phyloP scores from a whole-genome alignment of 2,329 filamentous ascomycete genomes.

The Fusarium coicis region DNA sequence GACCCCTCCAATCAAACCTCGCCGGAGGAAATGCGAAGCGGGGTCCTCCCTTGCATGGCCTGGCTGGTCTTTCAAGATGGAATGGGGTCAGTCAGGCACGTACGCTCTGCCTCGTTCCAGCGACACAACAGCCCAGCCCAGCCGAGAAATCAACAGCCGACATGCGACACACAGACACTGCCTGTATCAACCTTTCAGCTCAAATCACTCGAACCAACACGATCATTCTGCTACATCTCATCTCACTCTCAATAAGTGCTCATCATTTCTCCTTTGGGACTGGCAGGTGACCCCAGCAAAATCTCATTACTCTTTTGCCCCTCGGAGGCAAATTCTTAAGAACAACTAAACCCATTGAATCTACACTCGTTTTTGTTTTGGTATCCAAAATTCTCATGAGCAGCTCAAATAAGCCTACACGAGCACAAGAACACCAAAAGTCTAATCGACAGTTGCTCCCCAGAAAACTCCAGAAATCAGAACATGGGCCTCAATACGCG shows the following conservation, averaged over 20 bases:
- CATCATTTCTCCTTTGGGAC: background rate
- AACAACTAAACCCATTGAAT: background rate
- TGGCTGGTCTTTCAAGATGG: background rate
- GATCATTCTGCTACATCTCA: background rate
- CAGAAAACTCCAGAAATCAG: background rate
- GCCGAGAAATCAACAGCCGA: background rate
- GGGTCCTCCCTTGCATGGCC: background rate
- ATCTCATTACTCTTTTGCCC: background rate
- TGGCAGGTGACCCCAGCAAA: background rate
- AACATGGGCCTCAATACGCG: background rate
- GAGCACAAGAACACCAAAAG: slow-evolving; percentile 17
- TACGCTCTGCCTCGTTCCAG: background rate
- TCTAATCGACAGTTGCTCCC: slow-evolving; percentile 17
- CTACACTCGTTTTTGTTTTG: background rate
- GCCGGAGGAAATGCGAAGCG: background rate
- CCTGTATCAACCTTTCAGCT: background rate
- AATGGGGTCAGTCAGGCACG: background rate
- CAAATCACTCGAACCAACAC: background rate
- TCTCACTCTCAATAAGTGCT: background rate
- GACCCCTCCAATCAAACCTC: background rate
- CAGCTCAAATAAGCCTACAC: slow-evolving; percentile 1
- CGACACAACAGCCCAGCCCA: background rate
- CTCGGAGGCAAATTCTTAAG: background rate
- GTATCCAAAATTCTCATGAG: background rate
- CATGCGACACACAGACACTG: background rate